phyloP scores from a whole-genome alignment of 257 asterid genomes.

The Cynanchum wilfordii region DNA sequence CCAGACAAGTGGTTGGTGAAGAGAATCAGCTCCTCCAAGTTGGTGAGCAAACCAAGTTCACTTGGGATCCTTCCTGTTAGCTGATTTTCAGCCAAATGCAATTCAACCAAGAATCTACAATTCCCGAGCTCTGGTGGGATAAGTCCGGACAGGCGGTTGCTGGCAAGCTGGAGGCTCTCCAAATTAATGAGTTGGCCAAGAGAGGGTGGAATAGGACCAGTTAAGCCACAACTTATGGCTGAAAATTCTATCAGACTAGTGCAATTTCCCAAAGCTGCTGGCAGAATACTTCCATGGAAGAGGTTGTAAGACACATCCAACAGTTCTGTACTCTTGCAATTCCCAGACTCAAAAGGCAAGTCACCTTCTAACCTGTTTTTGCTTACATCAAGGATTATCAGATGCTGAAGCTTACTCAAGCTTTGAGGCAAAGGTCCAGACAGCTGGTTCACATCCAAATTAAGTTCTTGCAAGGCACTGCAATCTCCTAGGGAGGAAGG shows the following conservation, averaged over 20 bases:
- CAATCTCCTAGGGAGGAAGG: slow-evolving; percentile 71
- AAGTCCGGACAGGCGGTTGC: slow-evolving; percentile 54
- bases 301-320: slow-evolving; percentile 48
- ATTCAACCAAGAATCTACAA: slow-evolving; percentile 53
- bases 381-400: slow-evolving; percentile 36
- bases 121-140: slow-evolving; percentile 74
- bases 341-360: slow-evolving; percentile 42
- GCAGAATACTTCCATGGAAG: slow-evolving; percentile 58
- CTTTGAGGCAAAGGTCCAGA: slow-evolving; percentile 53
- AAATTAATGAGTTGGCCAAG: slow-evolving; percentile 52
- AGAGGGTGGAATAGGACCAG: slow-evolving; percentile 64
- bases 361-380: slow-evolving; percentile 45
- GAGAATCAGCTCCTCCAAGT: slow-evolving; percentile 41
- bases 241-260: slow-evolving; percentile 39
- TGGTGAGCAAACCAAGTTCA: slow-evolving; percentile 52
- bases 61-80: slow-evolving; percentile 59
- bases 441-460: slow-evolving; percentile 42
- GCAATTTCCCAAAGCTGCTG: slow-evolving; percentile 57
- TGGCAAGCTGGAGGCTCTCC: slow-evolving; percentile 42
- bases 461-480: slow-evolving; percentile 43
- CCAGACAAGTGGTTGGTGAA: slow-evolving; percentile 59
- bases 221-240: slow-evolving; percentile 48
- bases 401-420: slow-evolving; percentile 48
- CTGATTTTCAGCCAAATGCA: slow-evolving; percentile 43
- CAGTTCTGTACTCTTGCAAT: slow-evolving; percentile 32